phyloP scores from a whole-genome alignment of 2,329 filamentous ascomycete genomes.

The Sporothrix pseudoabietina region DNA sequence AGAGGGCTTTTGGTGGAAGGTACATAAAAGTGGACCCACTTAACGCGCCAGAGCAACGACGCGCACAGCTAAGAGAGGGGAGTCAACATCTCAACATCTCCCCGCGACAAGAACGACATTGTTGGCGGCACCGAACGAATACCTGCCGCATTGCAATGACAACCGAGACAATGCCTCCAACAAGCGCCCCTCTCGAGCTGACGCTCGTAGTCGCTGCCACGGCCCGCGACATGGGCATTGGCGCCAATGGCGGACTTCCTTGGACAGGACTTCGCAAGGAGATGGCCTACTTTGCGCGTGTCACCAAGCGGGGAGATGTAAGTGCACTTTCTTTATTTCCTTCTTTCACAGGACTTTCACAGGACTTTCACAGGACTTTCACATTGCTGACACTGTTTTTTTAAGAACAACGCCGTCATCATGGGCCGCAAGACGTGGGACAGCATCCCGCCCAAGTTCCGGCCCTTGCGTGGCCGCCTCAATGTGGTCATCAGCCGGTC shows the following conservation, averaged over 20 bases:
- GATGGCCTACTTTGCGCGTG: slow-evolving; percentile 92
- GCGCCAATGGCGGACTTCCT: slow-evolving; percentile 73
- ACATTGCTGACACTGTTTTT: not conserved
- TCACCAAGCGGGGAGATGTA: slow-evolving; percentile 68
- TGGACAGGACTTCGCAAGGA: slow-evolving; percentile 89
- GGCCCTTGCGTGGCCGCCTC: slow-evolving; percentile 75
- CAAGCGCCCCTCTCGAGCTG: slow-evolving; percentile 55
- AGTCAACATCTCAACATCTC: not conserved
- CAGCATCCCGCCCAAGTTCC: slow-evolving; percentile 75
- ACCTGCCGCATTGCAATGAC: slow-evolving; percentile 33
- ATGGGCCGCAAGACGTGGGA: slow-evolving; percentile 99
- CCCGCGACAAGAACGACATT: not conserved
- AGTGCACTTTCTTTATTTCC: slow-evolving; percentile 3
- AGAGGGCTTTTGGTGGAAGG: not conserved
- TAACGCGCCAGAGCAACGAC: slow-evolving; percentile 24
- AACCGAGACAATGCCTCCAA: slow-evolving; percentile 34
- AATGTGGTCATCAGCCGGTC: slow-evolving; percentile 79
- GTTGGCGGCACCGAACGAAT: not conserved
- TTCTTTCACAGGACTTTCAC: no score
- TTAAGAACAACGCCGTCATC: slow-evolving; percentile 70
- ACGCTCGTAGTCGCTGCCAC: slow-evolving; percentile 96
- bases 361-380: no score
- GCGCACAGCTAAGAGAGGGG: not conserved
- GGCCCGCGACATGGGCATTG: slow-evolving; percentile 80
- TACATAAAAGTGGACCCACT: slow-evolving; percentile 27